Percentiles rank a stretch among this genome's conserved stretches.
phyloP scores from a whole-genome alignment of 345 rosid species.

The Noccaea bulbosa region DNA sequence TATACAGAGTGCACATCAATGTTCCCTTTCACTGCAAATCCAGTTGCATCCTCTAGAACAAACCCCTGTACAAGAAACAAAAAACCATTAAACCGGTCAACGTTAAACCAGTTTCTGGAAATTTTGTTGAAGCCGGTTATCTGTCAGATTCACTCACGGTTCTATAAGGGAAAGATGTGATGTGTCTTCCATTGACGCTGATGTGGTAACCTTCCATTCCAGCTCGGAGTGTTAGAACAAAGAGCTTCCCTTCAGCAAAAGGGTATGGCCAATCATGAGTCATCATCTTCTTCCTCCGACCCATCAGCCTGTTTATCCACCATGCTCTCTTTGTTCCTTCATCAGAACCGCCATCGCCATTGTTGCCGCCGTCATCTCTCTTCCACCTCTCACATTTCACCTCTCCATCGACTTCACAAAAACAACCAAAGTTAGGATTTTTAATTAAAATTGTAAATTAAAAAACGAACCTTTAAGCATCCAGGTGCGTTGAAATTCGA shows the following conservation, averaged over 20 bases:
- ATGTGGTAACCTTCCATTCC: constrained; percentile 96
- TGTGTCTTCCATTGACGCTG: constrained; percentile 86
- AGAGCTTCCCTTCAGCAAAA: constrained; percentile 76
- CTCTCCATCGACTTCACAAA: constrained; percentile 74
- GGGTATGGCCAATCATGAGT: constrained; percentile 85
- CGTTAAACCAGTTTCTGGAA: background rate
- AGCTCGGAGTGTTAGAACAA: constrained; percentile 84
- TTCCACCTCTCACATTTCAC: constrained; percentile 94
- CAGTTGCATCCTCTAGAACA: constrained; percentile 97
- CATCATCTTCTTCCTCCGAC: constrained; percentile 73
- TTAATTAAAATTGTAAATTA: background rate
- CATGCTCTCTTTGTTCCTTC: constrained; percentile 75
- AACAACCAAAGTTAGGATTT: background rate
- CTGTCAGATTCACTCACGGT: constrained; percentile 61
- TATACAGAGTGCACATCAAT: constrained; percentile 78
- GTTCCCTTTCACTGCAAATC: constrained; percentile 76
- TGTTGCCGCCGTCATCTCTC: constrained; percentile 51
- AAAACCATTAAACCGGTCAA: constrained; percentile 2
- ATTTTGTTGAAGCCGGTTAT: background rate
- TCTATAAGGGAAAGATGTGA: constrained; percentile 90
- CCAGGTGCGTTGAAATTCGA: background rate
- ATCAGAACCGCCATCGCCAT: constrained; percentile 54
- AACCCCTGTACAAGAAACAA: constrained; percentile 59
- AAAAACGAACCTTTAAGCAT: constrained; percentile 1
- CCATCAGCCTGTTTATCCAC: constrained; percentile 89